These are phyloP conservation scores for Paragyromitra xinjiangensis DNA, from an alignment of 495 filamentous ascomycete genomes.

Conservation along the genomic window DNA sequence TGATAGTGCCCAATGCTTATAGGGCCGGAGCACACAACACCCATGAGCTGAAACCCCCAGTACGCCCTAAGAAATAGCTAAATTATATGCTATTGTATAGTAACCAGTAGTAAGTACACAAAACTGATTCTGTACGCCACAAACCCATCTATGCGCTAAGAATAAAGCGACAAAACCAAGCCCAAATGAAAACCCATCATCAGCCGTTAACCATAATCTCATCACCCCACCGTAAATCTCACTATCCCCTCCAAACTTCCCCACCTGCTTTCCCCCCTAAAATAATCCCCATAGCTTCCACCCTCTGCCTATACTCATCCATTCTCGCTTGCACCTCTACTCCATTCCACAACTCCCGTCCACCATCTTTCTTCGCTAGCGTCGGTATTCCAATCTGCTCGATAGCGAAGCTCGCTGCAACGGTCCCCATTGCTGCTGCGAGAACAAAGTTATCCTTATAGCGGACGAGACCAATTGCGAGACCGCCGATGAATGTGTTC, in stretches of 20 bases:
- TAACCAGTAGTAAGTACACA: slow-evolving; percentile 6
- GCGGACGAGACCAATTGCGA: slow-evolving; percentile 78
- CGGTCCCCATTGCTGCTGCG: slow-evolving; percentile 79
- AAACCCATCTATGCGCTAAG: slow-evolving; percentile 24
- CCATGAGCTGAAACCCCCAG: too few species aligned
- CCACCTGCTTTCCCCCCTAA: slow-evolving; percentile 12
- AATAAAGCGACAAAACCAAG: slow-evolving; percentile 8
- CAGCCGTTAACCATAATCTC: background rate
- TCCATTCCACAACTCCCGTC: slow-evolving; percentile 80
- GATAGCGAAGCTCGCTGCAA: slow-evolving; percentile 91
- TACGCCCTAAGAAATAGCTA: background rate
- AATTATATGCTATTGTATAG: slow-evolving; percentile 1
- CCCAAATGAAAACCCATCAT: slow-evolving; percentile 1
- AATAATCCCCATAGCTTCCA: slow-evolving; percentile 45
- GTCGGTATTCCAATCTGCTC: slow-evolving; percentile 88
- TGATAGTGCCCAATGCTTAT: too few species aligned
- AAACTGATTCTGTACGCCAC: slow-evolving; percentile 9
- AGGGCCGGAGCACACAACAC: background rate
- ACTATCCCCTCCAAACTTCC: background rate
- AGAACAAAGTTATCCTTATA: slow-evolving; percentile 67
- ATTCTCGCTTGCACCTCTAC: slow-evolving; percentile 66
- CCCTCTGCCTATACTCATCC: slow-evolving; percentile 61
- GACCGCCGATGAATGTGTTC: slow-evolving; percentile 87
- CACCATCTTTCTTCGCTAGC: slow-evolving; percentile 61
- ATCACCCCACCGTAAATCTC: background rate